Conservation (phyloP, 2,329 filamentous ascomycete genomes). For the Talaromyces funiculosus region DNA sequence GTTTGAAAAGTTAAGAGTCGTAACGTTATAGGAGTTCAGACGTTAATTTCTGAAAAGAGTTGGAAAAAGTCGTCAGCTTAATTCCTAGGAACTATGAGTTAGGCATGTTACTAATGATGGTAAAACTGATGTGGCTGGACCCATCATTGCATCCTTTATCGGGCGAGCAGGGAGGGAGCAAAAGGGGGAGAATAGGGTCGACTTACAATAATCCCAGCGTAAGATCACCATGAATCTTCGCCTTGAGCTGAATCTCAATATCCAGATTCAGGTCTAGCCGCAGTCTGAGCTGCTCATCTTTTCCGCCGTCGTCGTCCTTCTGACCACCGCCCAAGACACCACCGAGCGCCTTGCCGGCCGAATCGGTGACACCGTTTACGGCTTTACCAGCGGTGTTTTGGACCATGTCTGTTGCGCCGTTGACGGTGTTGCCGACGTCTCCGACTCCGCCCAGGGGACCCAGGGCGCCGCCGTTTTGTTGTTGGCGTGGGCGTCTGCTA, state of each 20-base stretch:
- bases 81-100: slow-evolving; percentile 16
- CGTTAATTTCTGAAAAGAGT: slow-evolving; percentile 3
- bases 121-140: not conserved
- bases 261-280: slow-evolving; percentile 74
- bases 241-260: slow-evolving; percentile 79
- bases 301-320: slow-evolving; percentile 33
- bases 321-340: slow-evolving; percentile 35
- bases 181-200: not conserved
- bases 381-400: slow-evolving; percentile 44
- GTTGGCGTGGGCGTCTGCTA: slow-evolving; percentile 40
- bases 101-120: slow-evolving; percentile 17
- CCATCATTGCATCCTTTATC: not conserved
- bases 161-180: not conserved
- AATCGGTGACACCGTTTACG: slow-evolving; percentile 35
- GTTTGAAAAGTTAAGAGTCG: no score
- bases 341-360: slow-evolving; percentile 41
- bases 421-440: slow-evolving; percentile 50
- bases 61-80: slow-evolving; percentile 10
- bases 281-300: slow-evolving; percentile 63
- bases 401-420: slow-evolving; percentile 52
- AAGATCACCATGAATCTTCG: slow-evolving; percentile 77
- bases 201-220: slow-evolving; percentile 72
- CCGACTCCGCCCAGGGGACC: slow-evolving; percentile 52
- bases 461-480: slow-evolving; percentile 26
- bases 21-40: not conserved